Evolutionary conservation across 768 basidiomycete species (phyloP).

Genomic region (Chalciporus piperatus): DNA sequence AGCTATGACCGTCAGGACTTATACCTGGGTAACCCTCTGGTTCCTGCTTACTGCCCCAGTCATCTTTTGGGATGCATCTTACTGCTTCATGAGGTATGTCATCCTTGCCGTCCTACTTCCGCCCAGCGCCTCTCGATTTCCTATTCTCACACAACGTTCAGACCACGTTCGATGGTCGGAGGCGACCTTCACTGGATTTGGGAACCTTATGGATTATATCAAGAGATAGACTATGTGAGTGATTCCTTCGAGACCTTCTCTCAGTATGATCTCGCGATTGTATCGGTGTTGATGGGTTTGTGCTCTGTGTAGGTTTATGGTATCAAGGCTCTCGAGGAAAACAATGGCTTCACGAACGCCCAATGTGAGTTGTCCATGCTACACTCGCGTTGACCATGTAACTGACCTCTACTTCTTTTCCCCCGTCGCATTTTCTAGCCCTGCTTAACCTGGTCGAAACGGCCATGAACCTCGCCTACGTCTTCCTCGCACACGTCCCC

Average conservation of each 20-base stretch:
- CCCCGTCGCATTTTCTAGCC: constrained; percentile 42
- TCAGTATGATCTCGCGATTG: constrained; percentile 31
- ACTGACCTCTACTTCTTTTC: background rate
- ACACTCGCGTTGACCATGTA: background rate
- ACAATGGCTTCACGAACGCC: constrained; percentile 82
- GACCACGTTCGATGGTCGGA: constrained; percentile 82
- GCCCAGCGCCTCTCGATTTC: background rate
- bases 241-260: background rate
- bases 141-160: constrained; percentile 23
- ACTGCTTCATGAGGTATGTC: constrained; percentile 71
- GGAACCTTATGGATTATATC: constrained; percentile 78
- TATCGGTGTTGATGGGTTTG: constrained; percentile 16
- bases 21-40: constrained; percentile 65
- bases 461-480: constrained; percentile 65
- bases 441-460: constrained; percentile 79
- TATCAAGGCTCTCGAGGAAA: constrained; percentile 53
- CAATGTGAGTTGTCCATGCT: constrained; percentile 52
- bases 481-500: constrained; percentile 69
- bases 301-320: constrained; percentile 62
- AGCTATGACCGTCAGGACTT: constrained; percentile 48
- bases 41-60: constrained; percentile 52
- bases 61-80: constrained; percentile 78
- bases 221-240: constrained; percentile 52
- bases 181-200: constrained; percentile 93
- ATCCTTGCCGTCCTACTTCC: too few species aligned